phyloP scores from a whole-genome alignment of 2,329 filamentous ascomycete species.

The Parasarocladium wereldwijsianum region DNA sequence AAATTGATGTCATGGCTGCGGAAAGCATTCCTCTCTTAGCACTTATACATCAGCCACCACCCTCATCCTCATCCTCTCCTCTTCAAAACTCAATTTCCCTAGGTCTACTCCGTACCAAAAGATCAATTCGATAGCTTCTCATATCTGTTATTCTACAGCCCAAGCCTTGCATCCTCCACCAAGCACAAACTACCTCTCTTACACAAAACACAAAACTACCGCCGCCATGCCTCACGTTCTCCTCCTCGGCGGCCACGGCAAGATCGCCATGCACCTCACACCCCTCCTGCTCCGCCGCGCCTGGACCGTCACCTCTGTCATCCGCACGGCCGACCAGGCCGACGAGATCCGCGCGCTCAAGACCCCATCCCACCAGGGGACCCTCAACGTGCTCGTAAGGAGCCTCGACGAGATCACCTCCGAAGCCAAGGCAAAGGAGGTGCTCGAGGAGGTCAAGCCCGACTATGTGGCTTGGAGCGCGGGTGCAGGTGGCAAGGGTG shows the following conservation, averaged over 20 bases:
- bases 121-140: too few species aligned
- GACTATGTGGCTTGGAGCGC: constrained; percentile 58
- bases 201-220: neutral
- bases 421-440: constrained; percentile 42
- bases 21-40: too few species aligned
- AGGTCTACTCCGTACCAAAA: too few species aligned
- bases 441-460: constrained; percentile 45
- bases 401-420: constrained; percentile 58
- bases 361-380: constrained; percentile 41
- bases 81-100: neutral
- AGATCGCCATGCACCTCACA: constrained; percentile 60
- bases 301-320: constrained; percentile 66
- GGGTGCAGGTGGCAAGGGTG: constrained; percentile 50
- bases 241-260: constrained; percentile 70
- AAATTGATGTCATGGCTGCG: too few species aligned
- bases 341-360: constrained; percentile 47
- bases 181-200: neutral
- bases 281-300: constrained; percentile 58
- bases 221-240: constrained; percentile 40
- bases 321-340: constrained; percentile 58
- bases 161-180: too few species aligned
- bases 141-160: too few species aligned
- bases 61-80: neutral
- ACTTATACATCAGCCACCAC: neutral
- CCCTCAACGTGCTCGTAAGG: constrained; percentile 52